Percentiles rank a stretch among this genome's conserved stretches.
Conservation (phyloP, 2,329 filamentous ascomycete genomes). For the Cladosporium sp. region DNA sequence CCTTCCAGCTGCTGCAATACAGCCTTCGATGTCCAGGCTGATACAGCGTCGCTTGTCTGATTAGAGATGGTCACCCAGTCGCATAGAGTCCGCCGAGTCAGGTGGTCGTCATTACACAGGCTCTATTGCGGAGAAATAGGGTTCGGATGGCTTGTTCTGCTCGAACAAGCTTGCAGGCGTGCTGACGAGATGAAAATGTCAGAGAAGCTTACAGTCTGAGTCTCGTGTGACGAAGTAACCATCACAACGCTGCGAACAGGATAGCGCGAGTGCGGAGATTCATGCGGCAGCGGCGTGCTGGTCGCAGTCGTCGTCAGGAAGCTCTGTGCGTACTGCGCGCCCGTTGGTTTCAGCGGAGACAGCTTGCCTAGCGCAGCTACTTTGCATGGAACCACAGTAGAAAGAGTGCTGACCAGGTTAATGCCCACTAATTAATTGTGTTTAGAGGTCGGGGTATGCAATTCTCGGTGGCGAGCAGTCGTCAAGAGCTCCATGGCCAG, state of each 20-base stretch:
- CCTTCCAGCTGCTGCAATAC: not conserved
- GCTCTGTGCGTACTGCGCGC: not conserved
- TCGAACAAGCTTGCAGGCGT: not conserved
- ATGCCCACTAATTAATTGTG: slow-evolving; percentile 5
- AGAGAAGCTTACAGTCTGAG: not conserved
- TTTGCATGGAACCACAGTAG: slow-evolving; percentile 8
- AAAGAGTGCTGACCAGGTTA: not conserved
- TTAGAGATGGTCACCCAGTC: slow-evolving; percentile 6
- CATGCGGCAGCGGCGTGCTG: not conserved
- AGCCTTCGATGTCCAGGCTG: too few relatives aligned
- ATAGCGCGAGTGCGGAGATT: slow-evolving; percentile 7
- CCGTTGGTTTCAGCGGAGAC: slow-evolving; percentile 12
- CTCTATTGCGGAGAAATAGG: slow-evolving; percentile 10
- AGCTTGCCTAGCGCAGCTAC: slow-evolving; percentile 6
- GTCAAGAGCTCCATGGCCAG: too few relatives aligned
- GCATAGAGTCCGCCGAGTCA: slow-evolving; percentile 1
- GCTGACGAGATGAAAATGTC: not conserved
- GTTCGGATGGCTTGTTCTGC: not conserved
- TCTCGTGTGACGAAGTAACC: not conserved
- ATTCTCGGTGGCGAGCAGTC: not conserved
- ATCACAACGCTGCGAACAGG: not conserved
- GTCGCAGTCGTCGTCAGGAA: slow-evolving; percentile 5
- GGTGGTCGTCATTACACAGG: slow-evolving; percentile 2
- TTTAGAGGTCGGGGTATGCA: not conserved
- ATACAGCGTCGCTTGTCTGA: not conserved